phyloP scores from a whole-genome alignment of 352 stramenopile genomes.

The Elongisporangium senticosum region DNA sequence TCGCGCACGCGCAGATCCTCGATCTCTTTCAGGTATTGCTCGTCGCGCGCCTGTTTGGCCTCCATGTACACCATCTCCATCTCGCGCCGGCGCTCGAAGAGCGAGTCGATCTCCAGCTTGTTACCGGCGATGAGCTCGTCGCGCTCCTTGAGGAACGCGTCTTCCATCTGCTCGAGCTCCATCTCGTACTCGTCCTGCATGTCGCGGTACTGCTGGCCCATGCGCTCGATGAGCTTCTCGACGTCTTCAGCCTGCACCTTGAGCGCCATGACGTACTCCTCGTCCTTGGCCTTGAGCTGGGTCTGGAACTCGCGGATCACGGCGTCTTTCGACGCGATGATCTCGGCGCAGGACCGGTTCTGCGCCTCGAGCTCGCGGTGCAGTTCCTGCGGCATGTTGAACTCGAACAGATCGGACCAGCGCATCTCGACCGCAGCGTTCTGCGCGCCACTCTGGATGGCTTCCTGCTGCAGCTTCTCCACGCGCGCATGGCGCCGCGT shows the following conservation, averaged over 20 bases:
- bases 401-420: constrained; percentile 88
- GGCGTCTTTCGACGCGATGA: constrained; percentile 87
- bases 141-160: constrained; percentile 90
- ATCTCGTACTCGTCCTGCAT: constrained; percentile 92
- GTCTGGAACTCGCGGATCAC: constrained; percentile 88
- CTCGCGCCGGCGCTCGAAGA: constrained; percentile 90
- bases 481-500: constrained; percentile 80
- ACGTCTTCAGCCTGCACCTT: constrained; percentile 89
- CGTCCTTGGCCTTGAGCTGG: constrained; percentile 92
- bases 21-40: constrained; percentile 89
- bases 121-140: constrained; percentile 87
- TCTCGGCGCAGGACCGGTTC: constrained; percentile 82
- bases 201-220: constrained; percentile 90
- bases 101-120: constrained; percentile 88
- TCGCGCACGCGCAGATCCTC: constrained; percentile 88
- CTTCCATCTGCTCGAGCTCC: constrained; percentile 91
- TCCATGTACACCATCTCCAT: constrained; percentile 95
- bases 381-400: constrained; percentile 92
- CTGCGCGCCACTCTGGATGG: constrained; percentile 81
- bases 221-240: constrained; percentile 84
- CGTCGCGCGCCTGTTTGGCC: constrained; percentile 84
- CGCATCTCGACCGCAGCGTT: constrained; percentile 93
- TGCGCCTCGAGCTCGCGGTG: constrained; percentile 87
- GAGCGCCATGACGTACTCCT: constrained; percentile 92
- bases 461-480: constrained; percentile 88